Conservation (phyloP, 1,139 yeast genomes). For the Saccharomycopsis crataegensis region DNA sequence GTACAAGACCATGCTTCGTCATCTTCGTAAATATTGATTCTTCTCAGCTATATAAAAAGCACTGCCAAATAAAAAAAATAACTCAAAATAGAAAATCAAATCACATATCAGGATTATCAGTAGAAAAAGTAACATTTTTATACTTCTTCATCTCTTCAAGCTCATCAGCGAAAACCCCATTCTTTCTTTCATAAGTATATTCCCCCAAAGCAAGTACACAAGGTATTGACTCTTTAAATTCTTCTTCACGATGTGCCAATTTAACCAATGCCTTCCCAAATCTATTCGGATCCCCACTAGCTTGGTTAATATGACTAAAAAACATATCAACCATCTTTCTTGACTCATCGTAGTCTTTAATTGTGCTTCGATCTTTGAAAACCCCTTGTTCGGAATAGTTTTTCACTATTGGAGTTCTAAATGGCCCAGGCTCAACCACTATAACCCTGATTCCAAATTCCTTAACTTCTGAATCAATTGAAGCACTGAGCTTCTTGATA, state of each 20-base stretch:
- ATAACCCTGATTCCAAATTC: not conserved
- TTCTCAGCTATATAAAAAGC: too few relatives aligned
- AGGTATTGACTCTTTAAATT: not conserved
- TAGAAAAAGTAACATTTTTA: too few relatives aligned
- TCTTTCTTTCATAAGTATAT: not conserved
- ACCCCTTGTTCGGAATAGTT: not conserved
- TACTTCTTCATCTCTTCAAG: not conserved
- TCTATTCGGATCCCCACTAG: constrained; percentile 23
- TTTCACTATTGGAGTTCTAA: not conserved
- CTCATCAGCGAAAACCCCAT: not conserved
- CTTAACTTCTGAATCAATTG: not conserved
- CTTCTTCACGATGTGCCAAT: not conserved
- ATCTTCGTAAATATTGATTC: too few relatives aligned
- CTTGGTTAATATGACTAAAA: not conserved
- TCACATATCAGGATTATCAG: too few relatives aligned
- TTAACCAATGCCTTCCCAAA: not conserved
- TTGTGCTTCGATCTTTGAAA: not conserved
- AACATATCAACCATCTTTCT: not conserved
- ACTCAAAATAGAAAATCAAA: too few relatives aligned
- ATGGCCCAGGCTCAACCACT: not conserved
- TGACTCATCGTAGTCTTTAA: not conserved
- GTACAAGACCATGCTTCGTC: too few relatives aligned
- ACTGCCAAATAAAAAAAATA: too few relatives aligned
- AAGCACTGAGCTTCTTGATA: not conserved
- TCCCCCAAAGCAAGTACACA: not conserved